Evolutionary conservation across 805 yeast species (phyloP).

Genomic region (Komagataella pseudopastoris): DNA sequence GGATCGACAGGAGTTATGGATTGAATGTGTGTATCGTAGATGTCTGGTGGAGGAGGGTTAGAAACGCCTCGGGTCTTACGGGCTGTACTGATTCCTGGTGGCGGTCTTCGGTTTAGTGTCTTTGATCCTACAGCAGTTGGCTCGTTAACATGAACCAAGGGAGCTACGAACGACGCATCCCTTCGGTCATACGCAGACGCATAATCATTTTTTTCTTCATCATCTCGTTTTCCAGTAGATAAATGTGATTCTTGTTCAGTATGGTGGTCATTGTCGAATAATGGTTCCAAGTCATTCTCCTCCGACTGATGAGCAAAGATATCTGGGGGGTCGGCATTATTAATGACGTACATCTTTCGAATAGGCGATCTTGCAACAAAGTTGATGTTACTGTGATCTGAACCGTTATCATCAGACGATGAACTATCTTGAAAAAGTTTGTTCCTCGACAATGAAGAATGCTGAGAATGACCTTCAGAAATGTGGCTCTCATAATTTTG

Average conservation of each 20-base stretch:
- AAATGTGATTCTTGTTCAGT: slow-evolving; percentile 4
- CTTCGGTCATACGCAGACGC: slow-evolving; percentile 20
- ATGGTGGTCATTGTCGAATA: background rate
- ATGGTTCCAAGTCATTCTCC: background rate
- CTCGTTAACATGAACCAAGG: slow-evolving; percentile 2
- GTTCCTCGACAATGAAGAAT: background rate
- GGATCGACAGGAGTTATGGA: background rate
- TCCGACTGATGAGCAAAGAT: background rate
- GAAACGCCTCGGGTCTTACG: background rate
- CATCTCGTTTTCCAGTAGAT: background rate
- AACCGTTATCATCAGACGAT: background rate
- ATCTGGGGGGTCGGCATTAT: slow-evolving; percentile 2
- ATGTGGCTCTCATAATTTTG: too few relatives aligned
- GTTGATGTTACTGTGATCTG: slow-evolving; percentile 13
- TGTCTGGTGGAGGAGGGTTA: background rate
- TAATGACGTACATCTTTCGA: slow-evolving; percentile 12
- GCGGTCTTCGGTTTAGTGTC: background rate
- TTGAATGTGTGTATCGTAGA: background rate
- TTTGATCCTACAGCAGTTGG: background rate
- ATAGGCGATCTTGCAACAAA: slow-evolving; percentile 22
- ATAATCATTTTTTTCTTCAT: slow-evolving; percentile 2
- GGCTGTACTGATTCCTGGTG: background rate
- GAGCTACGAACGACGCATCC: slow-evolving; percentile 20
- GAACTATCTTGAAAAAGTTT: background rate
- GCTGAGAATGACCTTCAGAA: background rate